phyloP scores from a whole-genome alignment of 2,329 filamentous ascomycete genomes.

The Aspergillus sp. region DNA sequence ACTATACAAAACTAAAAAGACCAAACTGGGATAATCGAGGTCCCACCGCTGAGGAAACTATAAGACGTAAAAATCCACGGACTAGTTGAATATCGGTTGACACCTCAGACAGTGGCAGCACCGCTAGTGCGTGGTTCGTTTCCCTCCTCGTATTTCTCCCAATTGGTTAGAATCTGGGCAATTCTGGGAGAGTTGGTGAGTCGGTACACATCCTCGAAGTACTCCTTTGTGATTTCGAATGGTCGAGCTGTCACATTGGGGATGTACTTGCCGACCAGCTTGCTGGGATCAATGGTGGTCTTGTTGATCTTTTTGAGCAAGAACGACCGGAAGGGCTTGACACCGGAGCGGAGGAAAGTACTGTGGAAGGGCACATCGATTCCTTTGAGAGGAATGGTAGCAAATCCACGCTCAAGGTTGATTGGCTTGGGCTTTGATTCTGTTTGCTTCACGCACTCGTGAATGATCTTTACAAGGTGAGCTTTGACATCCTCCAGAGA shows the following conservation, averaged over 20 bases:
- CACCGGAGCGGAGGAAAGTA: constrained; percentile 94
- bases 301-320: constrained; percentile 99
- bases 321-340: constrained; percentile 99
- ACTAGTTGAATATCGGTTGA: constrained; percentile 9
- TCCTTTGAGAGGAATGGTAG: constrained; percentile 93
- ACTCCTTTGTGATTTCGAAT: constrained; percentile 95
- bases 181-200: constrained; percentile 76
- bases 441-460: constrained; percentile 83
- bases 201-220: constrained; percentile 98
- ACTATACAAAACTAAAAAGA: not conserved
- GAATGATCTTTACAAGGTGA: constrained; percentile 88
- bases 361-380: constrained; percentile 99
- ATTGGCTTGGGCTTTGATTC: constrained; percentile 85
- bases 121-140: constrained; percentile 31
- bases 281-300: constrained; percentile 95
- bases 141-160: constrained; percentile 69
- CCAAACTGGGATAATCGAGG: not conserved
- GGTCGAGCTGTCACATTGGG: constrained; percentile 97
- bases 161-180: constrained; percentile 72
- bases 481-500: constrained; percentile 89
- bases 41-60: constrained; percentile 11
- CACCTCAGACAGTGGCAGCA: constrained; percentile 16
- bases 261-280: constrained; percentile 97
- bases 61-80: not conserved
- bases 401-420: constrained; percentile 90